Conservation (phyloP, 306 rosid genomes). For the Rosa chinensis region DNA sequence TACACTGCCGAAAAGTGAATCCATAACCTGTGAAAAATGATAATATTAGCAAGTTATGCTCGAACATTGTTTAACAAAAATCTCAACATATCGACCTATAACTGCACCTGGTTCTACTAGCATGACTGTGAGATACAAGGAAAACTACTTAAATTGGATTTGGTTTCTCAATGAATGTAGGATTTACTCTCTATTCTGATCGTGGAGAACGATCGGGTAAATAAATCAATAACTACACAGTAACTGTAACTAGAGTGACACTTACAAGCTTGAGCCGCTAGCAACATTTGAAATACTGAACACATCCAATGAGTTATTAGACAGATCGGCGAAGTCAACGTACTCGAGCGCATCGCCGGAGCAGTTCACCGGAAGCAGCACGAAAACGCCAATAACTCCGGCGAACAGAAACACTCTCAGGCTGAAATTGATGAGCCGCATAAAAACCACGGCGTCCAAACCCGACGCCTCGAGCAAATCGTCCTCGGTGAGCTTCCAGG, state of each 20-base stretch:
- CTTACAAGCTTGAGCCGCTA: slow-evolving; percentile 48
- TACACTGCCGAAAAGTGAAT: slow-evolving; percentile 87
- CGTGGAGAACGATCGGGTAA: background rate
- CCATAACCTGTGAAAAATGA: slow-evolving; percentile 70
- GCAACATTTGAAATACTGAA: slow-evolving; percentile 58
- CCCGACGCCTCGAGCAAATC: slow-evolving; percentile 63
- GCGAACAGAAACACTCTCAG: slow-evolving; percentile 74
- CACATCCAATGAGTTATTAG: slow-evolving; percentile 56
- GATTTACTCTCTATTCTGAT: no score
- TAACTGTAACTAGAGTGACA: slow-evolving; percentile 6
- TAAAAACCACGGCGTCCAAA: slow-evolving; percentile 76
- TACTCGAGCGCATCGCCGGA: slow-evolving; percentile 57
- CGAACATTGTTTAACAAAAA: slow-evolving; percentile 7
- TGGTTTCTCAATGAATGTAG: no score
- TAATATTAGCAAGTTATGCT: slow-evolving; percentile 6
- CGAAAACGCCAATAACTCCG: slow-evolving; percentile 75
- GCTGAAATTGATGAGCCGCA: slow-evolving; percentile 75
- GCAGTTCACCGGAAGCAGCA: slow-evolving; percentile 86
- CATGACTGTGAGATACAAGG: no score
- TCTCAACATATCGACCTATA: slow-evolving; percentile 18
- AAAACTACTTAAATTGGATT: no score
- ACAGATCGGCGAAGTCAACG: slow-evolving; percentile 45
- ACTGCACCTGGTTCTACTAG: background rate
- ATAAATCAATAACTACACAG: background rate
- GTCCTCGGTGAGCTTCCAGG: slow-evolving; percentile 87